Conservation (phyloP, 2,329 filamentous ascomycete genomes). For the Lachnellula subtilissima region DNA sequence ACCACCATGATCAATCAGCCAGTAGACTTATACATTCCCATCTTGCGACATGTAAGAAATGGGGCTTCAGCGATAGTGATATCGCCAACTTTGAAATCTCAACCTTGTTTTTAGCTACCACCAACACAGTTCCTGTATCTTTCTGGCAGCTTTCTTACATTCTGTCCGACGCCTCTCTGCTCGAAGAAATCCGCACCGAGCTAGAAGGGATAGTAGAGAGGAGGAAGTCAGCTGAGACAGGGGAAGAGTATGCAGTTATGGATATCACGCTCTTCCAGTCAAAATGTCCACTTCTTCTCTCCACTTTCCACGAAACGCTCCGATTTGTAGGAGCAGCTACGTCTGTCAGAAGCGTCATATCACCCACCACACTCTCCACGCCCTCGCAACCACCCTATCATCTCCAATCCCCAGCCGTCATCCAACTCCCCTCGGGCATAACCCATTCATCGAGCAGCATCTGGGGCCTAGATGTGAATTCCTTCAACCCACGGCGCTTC, state of each 20-base stretch:
- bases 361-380: conserved; percentile 38
- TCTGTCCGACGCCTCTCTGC: conserved; percentile 29
- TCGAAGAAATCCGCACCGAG: conserved; percentile 31
- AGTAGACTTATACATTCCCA: conserved; percentile 29
- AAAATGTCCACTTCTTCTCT: conserved; percentile 39
- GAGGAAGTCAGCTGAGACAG: conserved; percentile 1
- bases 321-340: conserved; percentile 37
- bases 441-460: conserved; percentile 38
- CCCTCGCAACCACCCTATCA: conserved; percentile 34
- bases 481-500: conserved; percentile 42
- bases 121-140: conserved; percentile 37
- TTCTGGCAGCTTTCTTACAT: conserved; percentile 38
- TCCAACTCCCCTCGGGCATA: conserved; percentile 41
- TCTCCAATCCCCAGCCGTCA: conserved; percentile 38
- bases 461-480: conserved; percentile 40
- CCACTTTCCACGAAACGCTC: conserved; percentile 42
- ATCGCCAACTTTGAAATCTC: conserved; percentile 33
- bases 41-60: conserved; percentile 24
- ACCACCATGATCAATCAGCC: conserved; percentile 27
- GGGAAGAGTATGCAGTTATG: conserved; percentile 13
- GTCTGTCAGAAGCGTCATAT: conserved; percentile 37
- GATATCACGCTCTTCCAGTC: conserved; percentile 32
- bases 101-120: conserved; percentile 31
- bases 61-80: conserved; percentile 29
- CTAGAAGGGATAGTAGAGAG: conserved; percentile 19